These are phyloP conservation scores for Hygrocybe coccinea DNA, from an alignment of 768 basidiomycete genomes.

Conservation along the genomic window DNA sequence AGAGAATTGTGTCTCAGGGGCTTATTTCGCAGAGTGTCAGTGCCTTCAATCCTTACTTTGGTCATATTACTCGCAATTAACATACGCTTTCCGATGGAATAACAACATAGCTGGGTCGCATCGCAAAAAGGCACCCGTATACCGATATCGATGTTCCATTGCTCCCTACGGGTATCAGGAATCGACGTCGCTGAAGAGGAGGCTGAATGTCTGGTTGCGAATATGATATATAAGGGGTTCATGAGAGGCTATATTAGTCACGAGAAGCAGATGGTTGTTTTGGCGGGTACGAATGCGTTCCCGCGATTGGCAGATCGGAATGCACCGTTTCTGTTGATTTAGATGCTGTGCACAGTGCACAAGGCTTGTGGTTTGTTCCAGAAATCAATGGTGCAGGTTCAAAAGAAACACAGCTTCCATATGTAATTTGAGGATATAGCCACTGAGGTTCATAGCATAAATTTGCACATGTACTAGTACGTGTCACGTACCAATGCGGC, in stretches of 20 bases:
- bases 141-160: slow-evolving; percentile 74
- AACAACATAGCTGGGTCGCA: slow-evolving; percentile 65
- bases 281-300: slow-evolving; percentile 76
- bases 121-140: slow-evolving; percentile 71
- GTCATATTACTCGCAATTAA: background rate
- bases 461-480: too few species aligned
- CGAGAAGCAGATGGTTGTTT: slow-evolving; percentile 88
- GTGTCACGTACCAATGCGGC: too few species aligned
- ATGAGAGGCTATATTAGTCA: slow-evolving; percentile 97
- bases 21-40: slow-evolving; percentile 73
- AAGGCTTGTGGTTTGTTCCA: background rate
- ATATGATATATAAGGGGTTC: slow-evolving; percentile 91
- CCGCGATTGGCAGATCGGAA: slow-evolving; percentile 64
- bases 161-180: slow-evolving; percentile 67
- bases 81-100: slow-evolving; percentile 4
- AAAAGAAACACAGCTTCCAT: too few species aligned
- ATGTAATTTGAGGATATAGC: too few species aligned
- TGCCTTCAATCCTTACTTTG: slow-evolving; percentile 11
- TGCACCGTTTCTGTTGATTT: slow-evolving; percentile 45
- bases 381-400: too few species aligned
- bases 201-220: slow-evolving; percentile 89
- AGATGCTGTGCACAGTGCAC: background rate
- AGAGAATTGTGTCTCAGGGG: slow-evolving; percentile 82
- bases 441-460: too few species aligned
- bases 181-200: slow-evolving; percentile 70